A percentile compares a stretch with the other conserved stretches of the same genome.
phyloP scores from a whole-genome alignment of 176 grass and related monocot genomes.

The Elaeis guineensis region DNA sequence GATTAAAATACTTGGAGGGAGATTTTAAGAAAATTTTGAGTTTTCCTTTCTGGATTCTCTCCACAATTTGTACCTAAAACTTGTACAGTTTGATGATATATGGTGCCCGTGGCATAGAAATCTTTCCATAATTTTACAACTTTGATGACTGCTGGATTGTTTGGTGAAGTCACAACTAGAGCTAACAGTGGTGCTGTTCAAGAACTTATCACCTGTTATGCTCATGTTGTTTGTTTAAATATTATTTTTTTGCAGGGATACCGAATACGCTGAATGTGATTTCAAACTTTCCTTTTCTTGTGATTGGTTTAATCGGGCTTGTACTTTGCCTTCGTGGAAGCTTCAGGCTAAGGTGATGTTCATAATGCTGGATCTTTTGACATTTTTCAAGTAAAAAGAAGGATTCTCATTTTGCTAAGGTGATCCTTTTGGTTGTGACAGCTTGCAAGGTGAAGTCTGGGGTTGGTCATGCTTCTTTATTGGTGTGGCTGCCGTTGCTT shows the following conservation, averaged over 20 bases:
- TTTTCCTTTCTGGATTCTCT: no score
- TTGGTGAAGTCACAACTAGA: no score
- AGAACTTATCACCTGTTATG: not conserved
- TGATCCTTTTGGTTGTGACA: conserved; percentile 20
- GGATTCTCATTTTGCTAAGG: not conserved
- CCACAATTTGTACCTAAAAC: no score
- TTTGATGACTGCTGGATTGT: no score
- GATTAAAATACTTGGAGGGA: no score
- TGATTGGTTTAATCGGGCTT: conserved; percentile 50
- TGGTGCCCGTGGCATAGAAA: no score
- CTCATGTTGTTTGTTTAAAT: not conserved
- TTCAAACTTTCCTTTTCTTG: conserved; percentile 89
- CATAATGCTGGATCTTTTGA: not conserved
- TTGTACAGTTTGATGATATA: no score
- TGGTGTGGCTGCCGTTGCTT: conserved; percentile 56
- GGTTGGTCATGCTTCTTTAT: conserved; percentile 75
- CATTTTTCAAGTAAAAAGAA: not conserved
- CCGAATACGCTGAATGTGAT: conserved; percentile 84
- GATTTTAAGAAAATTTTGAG: no score
- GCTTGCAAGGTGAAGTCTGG: conserved; percentile 70
- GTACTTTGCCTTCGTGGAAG: conserved; percentile 62
- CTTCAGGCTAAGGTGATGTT: conserved; percentile 62
- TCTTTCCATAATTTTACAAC: no score
- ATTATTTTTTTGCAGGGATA: conserved; percentile 45
- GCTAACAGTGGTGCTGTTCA: no score